A percentile compares a stretch with the other conserved stretches of the same genome.
These are phyloP conservation scores for Alternaria sp. DNA, from an alignment of 2,329 filamentous ascomycete species.

Conservation along the genomic window DNA sequence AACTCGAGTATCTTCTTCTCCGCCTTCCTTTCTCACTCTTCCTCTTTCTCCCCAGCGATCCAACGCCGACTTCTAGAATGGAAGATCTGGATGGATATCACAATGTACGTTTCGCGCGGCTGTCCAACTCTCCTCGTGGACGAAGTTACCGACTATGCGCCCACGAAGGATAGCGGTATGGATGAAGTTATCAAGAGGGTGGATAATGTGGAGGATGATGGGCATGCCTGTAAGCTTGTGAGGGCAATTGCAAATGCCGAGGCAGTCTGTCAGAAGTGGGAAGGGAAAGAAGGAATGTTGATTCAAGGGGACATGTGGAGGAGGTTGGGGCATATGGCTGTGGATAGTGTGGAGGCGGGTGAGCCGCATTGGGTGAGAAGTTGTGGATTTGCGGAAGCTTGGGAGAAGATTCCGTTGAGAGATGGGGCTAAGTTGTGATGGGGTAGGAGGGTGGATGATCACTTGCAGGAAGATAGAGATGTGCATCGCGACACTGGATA, in stretches of 20 bases:
- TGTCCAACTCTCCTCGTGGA: constrained; percentile 66
- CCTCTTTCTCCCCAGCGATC: constrained; percentile 64
- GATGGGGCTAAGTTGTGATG: constrained; percentile 31
- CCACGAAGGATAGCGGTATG: constrained; percentile 52
- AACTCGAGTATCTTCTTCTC: constrained; percentile 78
- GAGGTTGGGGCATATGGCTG: constrained; percentile 64
- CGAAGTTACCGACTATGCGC: constrained; percentile 66
- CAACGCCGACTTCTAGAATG: constrained; percentile 79
- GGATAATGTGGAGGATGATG: constrained; percentile 70
- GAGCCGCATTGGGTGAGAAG: constrained; percentile 65
- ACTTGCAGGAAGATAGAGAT: background rate
- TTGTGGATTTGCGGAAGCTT: constrained; percentile 69
- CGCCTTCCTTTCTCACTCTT: constrained; percentile 62
- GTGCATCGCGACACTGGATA: background rate
- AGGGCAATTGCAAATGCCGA: constrained; percentile 72
- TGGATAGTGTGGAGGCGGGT: constrained; percentile 65
- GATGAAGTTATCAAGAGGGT: constrained; percentile 54
- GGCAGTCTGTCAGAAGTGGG: constrained; percentile 56
- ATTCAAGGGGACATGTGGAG: constrained; percentile 66
- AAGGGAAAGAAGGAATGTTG: constrained; percentile 52
- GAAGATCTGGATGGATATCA: constrained; percentile 77
- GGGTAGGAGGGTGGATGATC: background rate
- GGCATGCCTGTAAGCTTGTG: constrained; percentile 78
- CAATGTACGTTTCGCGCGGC: constrained; percentile 74
- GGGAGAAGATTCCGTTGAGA: constrained; percentile 56